Base-by-base conservation (phyloP, 2,329 filamentous ascomycete genomes). In the Metarhizium guizhouense region DNA sequence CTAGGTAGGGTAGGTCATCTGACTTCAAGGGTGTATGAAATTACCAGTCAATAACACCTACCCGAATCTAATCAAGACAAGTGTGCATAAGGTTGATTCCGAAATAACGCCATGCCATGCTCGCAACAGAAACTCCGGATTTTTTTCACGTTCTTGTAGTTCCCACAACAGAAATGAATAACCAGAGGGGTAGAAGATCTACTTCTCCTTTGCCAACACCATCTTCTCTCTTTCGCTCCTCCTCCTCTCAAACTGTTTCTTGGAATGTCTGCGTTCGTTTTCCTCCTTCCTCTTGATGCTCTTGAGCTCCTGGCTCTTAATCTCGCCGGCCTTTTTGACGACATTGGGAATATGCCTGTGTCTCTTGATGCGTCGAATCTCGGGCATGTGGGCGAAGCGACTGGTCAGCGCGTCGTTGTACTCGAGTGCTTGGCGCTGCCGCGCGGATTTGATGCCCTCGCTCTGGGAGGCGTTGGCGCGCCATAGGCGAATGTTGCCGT, bases 311-410 rank as follows among this genome's bases (percentile, higher is more conserved):
- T 95, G 90, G 56, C 76, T 76, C 83, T 99, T 99, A 74, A 97
- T 97, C 77, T 96, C 88, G 51, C 81, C 85, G 4, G 93, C 93
- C 82, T 96, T 97, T 85, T 96, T 96, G 62, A 97, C 84, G 56
- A 91, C 84, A 78, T 91, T 90, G 20, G 94, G 94, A 59, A 96
- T 75, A 73, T 97, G 94, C 59, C 94, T 84, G 72, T 99, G 94
- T 53, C 91, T 82, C 65, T 86, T 86, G 70, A 99, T 99, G 54
- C 95, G 83, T 64, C 85, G 83, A 63, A 99, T 88, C 73, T 99
- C 93, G 52, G 94, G 94, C 92, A 99, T 96, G 71, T 99, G 94
- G 60, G 85, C 82, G 74, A 91, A 99, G 60, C 92, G 79, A 65
- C 90, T 79, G 65, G 90, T 84, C 57, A 99, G 76, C 11, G 92